Base-by-base conservation (phyloP, 768 basidiomycete genomes). In the Tulasnella sp. region DNA sequence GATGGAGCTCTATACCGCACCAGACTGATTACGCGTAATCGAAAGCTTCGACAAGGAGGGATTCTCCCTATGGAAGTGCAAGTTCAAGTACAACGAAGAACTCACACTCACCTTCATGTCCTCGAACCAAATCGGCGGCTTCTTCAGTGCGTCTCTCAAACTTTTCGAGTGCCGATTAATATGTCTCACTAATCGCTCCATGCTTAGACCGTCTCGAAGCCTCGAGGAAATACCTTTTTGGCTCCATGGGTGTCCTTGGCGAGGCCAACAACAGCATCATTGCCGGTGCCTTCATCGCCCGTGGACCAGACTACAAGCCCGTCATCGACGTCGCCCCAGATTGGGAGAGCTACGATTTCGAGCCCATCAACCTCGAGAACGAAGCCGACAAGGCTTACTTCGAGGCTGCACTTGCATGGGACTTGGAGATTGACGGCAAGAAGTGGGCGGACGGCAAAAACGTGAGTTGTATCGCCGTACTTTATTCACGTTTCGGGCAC, bases 21-120 rank as follows among this genome's bases (percentile, higher is more conserved):
- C 7, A 16, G 7, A 46, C 44, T 46, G 14, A 46, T 46, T 16
- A 5, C 14, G 80, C 81, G 28, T 78, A 81, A 41, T 89, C 72
- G 91, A 0, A 82, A 97, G 96, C 89, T 95, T 91, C 86, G 96
- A 98, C 89, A 87, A 90, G 83, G 91, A 92, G 81, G 96, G 97
- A 41, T 98, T 92, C 92, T 97, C 96, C 82, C 86, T 92, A 85
- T 97, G 94, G 94, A 90, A 94, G 80, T 92, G 96, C 79, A 94
- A 96, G 88, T 99, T 95, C 93, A 98, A 97, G 89, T 99, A 97
- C 92, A 94, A 94, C 87, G 89, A 92, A 34, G 97, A 98, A 87
- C 92, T 98, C 82, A 96, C 96, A 31, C 92, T 92, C 86, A 90
- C 90, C 77, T 98, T 95, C 91, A 98, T 96, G 96, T 96, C 95